Evolutionary conservation across 2,329 filamentous ascomycete species (phyloP).

Genomic region (Neoarthrinium moseri): DNA sequence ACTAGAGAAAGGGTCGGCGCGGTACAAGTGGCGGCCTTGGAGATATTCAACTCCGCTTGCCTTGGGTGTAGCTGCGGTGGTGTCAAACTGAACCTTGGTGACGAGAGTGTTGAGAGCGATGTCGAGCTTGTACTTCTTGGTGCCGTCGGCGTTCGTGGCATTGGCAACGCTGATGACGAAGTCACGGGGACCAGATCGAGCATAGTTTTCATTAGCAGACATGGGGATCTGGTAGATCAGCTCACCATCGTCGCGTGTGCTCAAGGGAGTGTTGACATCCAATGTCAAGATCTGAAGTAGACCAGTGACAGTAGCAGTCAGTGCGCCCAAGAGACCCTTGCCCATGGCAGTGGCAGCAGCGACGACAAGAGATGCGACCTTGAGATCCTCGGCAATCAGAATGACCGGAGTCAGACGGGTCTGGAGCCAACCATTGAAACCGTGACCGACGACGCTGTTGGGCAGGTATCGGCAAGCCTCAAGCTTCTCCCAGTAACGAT

Average conservation of each 20-base stretch:
- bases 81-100: conserved; percentile 18
- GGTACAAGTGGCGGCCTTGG: conserved; percentile 17
- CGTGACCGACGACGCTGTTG: conserved; percentile 34
- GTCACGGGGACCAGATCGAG: conserved; percentile 47
- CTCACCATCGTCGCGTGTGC: conserved; percentile 35
- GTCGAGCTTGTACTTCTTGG: conserved; percentile 37
- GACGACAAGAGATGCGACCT: conserved; percentile 27
- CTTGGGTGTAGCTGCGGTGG: conserved; percentile 9
- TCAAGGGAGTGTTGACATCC: conserved; percentile 8
- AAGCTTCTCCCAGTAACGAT: conserved; percentile 22
- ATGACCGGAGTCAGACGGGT: conserved; percentile 36
- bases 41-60: conserved; percentile 19
- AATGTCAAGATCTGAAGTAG: conserved; percentile 9
- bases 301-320: conserved; percentile 9
- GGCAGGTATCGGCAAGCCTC: conserved; percentile 27
- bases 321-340: conserved; percentile 3
- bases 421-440: conserved; percentile 23
- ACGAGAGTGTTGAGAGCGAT: conserved; percentile 27
- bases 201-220: conserved; percentile 34
- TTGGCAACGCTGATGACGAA: conserved; percentile 43
- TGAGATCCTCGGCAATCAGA: conserved; percentile 44
- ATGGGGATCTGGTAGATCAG: conserved; percentile 49
- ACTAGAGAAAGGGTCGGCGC: conserved; percentile 13
- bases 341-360: conserved; percentile 10
- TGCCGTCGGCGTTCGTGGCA: conserved; percentile 35